phyloP scores from a whole-genome alignment of 805 yeast genomes.

The Barnettozyma sucrosica region DNA sequence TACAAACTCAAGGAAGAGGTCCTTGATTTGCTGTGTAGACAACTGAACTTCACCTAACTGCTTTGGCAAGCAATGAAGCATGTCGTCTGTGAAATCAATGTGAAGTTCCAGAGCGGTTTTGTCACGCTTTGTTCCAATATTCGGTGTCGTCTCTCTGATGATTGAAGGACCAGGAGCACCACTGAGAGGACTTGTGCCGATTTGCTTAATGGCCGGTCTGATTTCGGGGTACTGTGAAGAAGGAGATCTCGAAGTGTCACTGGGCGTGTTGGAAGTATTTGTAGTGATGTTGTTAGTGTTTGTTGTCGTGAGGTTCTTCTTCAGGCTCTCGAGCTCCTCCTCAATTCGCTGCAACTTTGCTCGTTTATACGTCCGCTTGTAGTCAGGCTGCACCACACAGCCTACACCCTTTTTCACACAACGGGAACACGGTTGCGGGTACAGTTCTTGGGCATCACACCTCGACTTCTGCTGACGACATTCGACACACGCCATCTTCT shows the following conservation, averaged over 20 bases:
- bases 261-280: neutral
- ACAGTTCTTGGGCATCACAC: slow-evolving; percentile 76
- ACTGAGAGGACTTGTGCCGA: slow-evolving; percentile 5
- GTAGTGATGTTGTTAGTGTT: slow-evolving; percentile 2
- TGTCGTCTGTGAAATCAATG: slow-evolving; percentile 29
- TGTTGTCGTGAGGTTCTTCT: slow-evolving; percentile 38
- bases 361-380: slow-evolving; percentile 84
- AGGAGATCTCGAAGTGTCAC: neutral
- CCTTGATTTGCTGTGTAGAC: slow-evolving; percentile 52
- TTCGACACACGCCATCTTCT: slow-evolving; percentile 86
- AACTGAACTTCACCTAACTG: slow-evolving; percentile 64
- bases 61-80: slow-evolving; percentile 57
- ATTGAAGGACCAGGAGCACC: slow-evolving; percentile 20
- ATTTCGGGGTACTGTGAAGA: slow-evolving; percentile 6
- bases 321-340: slow-evolving; percentile 65
- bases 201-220: neutral
- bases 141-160: slow-evolving; percentile 19
- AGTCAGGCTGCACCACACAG: slow-evolving; percentile 74
- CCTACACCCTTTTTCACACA: slow-evolving; percentile 64
- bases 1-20: slow-evolving; percentile 64
- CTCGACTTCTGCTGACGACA: slow-evolving; percentile 93
- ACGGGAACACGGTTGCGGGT: slow-evolving; percentile 78
- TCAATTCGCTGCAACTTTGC: slow-evolving; percentile 81
- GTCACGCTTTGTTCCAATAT: slow-evolving; percentile 5
- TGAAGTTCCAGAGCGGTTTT: slow-evolving; percentile 11